Percentiles rank a stretch among this genome's conserved stretches.
These are phyloP conservation scores for Pseudophaeomoniella oleicola DNA, from an alignment of 2,329 filamentous ascomycete species.

Conservation along the genomic window DNA sequence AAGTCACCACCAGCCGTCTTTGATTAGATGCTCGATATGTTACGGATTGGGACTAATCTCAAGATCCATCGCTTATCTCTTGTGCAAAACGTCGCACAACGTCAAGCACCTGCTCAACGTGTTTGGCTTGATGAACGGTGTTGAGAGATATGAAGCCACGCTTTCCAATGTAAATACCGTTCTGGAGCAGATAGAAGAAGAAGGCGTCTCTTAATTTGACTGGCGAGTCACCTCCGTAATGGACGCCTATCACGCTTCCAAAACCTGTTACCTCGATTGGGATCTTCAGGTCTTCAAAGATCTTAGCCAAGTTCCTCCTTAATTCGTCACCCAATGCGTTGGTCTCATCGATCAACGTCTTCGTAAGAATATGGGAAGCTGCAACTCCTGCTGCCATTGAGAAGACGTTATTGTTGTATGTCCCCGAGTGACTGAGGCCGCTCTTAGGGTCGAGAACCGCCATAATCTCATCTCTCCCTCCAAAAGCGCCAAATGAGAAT, in stretches of 20 bases:
- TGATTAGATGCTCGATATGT: no score
- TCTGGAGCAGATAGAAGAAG: slow-evolving; percentile 15
- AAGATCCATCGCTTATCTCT: no score
- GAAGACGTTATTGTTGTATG: slow-evolving; percentile 54
- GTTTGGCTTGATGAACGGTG: no score
- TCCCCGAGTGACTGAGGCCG: slow-evolving; percentile 42
- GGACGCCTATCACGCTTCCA: slow-evolving; percentile 17
- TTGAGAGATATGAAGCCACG: slow-evolving; percentile 18
- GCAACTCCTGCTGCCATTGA: slow-evolving; percentile 42
- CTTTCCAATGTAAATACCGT: slow-evolving; percentile 15
- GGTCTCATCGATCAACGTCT: slow-evolving; percentile 9
- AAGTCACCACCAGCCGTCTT: no score
- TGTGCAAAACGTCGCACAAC: no score
- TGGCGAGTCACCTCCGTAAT: slow-evolving; percentile 12
- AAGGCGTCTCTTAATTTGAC: slow-evolving; percentile 12
- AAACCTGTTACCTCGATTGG: slow-evolving; percentile 17
- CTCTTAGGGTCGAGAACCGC: slow-evolving; percentile 35
- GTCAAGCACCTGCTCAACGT: no score
- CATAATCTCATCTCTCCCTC: slow-evolving; percentile 46
- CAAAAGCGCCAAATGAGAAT: slow-evolving; percentile 52
- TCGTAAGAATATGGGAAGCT: slow-evolving; percentile 14
- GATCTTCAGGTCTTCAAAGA: slow-evolving; percentile 9
- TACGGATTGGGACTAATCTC: no score
- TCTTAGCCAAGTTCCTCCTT: slow-evolving; percentile 7
- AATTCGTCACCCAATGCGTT: slow-evolving; percentile 15